Conservation (phyloP, 805 yeast species). For the Cyberlindnera samutprakarnensis region DNA sequence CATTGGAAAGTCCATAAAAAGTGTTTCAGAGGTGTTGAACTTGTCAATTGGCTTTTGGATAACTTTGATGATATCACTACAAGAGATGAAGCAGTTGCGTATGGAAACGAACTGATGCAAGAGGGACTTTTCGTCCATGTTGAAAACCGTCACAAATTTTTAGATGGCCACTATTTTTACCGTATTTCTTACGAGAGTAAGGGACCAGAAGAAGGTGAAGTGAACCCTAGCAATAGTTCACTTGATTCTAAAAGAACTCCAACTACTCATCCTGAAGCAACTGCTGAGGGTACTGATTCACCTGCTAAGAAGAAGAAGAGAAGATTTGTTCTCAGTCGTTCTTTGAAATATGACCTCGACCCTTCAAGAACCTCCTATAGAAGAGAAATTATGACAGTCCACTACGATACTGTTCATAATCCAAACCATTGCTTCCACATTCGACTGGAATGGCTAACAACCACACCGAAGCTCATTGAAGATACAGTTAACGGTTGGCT, state of each 20-base stretch:
- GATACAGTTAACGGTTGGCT: constrained; percentile 74
- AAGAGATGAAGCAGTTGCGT: constrained; percentile 75
- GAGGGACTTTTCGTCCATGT: constrained; percentile 73
- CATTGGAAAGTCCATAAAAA: constrained; percentile 73
- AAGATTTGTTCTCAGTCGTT: constrained; percentile 55
- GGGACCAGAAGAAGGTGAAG: constrained; percentile 8
- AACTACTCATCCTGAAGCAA: constrained; percentile 14
- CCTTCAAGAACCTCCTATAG: constrained; percentile 63
- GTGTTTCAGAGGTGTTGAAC: constrained; percentile 79
- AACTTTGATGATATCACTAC: constrained; percentile 73
- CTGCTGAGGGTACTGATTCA: constrained; percentile 4
- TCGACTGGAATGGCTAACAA: constrained; percentile 85
- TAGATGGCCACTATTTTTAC: constrained; percentile 92
- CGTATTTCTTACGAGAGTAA: constrained; percentile 8
- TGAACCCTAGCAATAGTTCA: constrained; percentile 3
- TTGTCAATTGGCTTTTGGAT: constrained; percentile 79
- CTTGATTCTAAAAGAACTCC: constrained; percentile 3
- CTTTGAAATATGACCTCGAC: constrained; percentile 68
- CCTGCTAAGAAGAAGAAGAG: constrained; percentile 2
- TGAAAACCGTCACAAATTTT: constrained; percentile 70
- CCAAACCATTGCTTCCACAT: constrained; percentile 93
- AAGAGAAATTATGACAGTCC: constrained; percentile 73
- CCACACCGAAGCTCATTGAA: constrained; percentile 80
- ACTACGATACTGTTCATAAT: constrained; percentile 86
- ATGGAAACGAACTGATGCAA: constrained; percentile 73